Percentiles rank a stretch among this genome's conserved stretches.
Evolutionary conservation across 768 basidiomycete species (phyloP).

Genomic region (Boletus reticulatus): DNA sequence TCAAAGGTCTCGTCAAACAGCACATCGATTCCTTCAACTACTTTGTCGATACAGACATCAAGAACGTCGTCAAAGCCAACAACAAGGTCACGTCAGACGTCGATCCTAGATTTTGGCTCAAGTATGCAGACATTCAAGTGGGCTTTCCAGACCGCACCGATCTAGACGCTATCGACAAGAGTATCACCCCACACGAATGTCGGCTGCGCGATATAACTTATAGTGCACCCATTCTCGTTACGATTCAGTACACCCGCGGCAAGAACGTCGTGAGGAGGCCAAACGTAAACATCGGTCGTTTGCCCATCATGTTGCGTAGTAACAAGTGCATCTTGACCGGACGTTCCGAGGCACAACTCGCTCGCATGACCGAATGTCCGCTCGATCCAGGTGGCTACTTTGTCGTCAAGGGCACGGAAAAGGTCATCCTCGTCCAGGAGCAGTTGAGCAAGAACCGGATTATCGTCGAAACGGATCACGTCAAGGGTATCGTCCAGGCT

Average conservation of each 20-base stretch:
- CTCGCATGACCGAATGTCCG: constrained; percentile 96
- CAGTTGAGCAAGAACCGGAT: constrained; percentile 99
- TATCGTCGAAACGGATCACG: constrained; percentile 92
- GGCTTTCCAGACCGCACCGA: constrained; percentile 91
- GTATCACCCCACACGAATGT: constrained; percentile 95
- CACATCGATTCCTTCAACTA: constrained; percentile 99
- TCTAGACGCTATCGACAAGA: constrained; percentile 70
- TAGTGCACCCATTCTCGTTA: constrained; percentile 88
- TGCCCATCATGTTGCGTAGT: constrained; percentile 96
- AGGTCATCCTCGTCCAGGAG: constrained; percentile 98
- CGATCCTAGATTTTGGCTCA: constrained; percentile 94
- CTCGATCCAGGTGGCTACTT: constrained; percentile 99
- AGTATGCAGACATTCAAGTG: constrained; percentile 93
- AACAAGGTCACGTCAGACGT: constrained; percentile 95
- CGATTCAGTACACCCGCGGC: constrained; percentile 92
- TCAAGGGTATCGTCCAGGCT: constrained; percentile 89
- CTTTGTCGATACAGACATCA: constrained; percentile 96
- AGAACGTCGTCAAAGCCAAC: constrained; percentile 93
- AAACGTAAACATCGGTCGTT: constrained; percentile 83
- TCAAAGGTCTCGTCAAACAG: constrained; percentile 98
- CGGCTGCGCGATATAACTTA: constrained; percentile 95
- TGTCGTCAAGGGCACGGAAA: constrained; percentile 98
- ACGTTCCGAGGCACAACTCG: constrained; percentile 74
- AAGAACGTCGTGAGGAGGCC: constrained; percentile 80
- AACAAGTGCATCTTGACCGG: constrained; percentile 91